phyloP scores from a whole-genome alignment of 1,139 yeast species.

The Nematodospora anomalae region DNA sequence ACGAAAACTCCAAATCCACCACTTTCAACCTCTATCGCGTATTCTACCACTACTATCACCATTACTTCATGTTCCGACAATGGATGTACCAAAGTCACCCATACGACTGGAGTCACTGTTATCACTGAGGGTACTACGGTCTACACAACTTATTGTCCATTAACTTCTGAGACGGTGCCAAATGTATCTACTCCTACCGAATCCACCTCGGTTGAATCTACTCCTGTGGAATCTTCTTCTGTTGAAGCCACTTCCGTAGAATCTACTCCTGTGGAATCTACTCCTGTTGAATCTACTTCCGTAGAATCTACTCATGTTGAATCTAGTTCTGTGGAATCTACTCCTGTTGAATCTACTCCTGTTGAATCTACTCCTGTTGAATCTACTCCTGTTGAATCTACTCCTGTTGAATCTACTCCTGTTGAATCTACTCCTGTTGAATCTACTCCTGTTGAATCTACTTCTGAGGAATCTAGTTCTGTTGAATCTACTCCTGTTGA shows the following conservation, averaged over 20 bases:
- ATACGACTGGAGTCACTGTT: constrained; percentile 41
- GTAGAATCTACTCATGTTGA: neutral
- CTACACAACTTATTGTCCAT: constrained; percentile 16
- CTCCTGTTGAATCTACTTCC: too few species aligned
- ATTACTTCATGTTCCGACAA: constrained; percentile 48
- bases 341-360: neutral
- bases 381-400: neutral
- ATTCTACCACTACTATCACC: constrained; percentile 38
- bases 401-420: too few species aligned
- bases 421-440: neutral
- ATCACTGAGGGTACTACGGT: constrained; percentile 25
- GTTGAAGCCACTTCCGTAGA: constrained; percentile 10
- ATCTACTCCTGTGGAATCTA: neutral
- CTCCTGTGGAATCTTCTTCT: constrained; percentile 10
- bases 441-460: neutral
- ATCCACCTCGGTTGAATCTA: neutral
- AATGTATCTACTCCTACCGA: neutral
- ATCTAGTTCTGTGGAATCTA: neutral
- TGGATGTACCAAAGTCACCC: constrained; percentile 29
- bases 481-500: neutral
- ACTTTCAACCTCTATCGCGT: constrained; percentile 22
- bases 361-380: neutral
- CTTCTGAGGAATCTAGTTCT: neutral
- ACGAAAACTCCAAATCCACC: neutral
- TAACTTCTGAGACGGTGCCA: constrained; percentile 8